A percentile compares a stretch with the other conserved stretches of the same genome.
Evolutionary conservation across 164 flowering plant genomes (phyloP).

Genomic region (Akebia trifoliata): DNA sequence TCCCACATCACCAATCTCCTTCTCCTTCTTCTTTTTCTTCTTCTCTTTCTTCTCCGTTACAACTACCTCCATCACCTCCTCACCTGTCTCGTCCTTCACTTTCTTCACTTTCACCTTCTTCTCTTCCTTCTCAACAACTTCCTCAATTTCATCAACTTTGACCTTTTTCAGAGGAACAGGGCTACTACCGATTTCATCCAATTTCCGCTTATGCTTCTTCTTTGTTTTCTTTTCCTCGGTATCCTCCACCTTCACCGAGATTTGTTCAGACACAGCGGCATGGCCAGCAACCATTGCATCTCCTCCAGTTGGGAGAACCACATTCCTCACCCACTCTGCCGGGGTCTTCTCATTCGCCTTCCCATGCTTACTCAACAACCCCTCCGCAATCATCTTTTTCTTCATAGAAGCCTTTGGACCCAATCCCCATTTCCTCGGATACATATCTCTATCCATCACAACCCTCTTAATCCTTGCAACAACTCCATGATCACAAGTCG

Average conservation of each 20-base stretch:
- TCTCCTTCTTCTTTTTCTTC: conserved; percentile 28
- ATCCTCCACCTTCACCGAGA: conserved; percentile 10
- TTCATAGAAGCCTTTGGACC: conserved; percentile 80
- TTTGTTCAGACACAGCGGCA: conserved; percentile 41
- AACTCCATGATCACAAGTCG: conserved; percentile 77
- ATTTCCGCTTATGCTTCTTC: conserved; percentile 36
- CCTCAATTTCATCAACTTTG: conserved; percentile 20
- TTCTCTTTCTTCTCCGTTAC: too few species aligned
- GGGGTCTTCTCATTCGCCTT: conserved; percentile 74
- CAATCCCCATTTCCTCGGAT: conserved; percentile 81
- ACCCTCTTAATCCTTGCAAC: conserved; percentile 85
- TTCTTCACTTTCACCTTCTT: too few species aligned
- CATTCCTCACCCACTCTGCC: conserved; percentile 62
- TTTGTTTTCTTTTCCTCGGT: conserved; percentile 31
- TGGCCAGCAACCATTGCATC: conserved; percentile 54
- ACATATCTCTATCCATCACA: conserved; percentile 81
- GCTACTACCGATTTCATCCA: conserved; percentile 26
- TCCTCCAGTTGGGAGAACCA: conserved; percentile 58
- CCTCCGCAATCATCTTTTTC: conserved; percentile 63
- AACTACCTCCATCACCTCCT: too few species aligned
- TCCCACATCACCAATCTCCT: conserved; percentile 16
- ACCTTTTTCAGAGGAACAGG: conserved; percentile 33
- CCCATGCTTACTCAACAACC: conserved; percentile 64
- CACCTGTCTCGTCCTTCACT: too few species aligned
- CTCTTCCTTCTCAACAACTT: conserved; percentile 20